Conservation (phyloP, 306 rosid genomes). For the Prunus armeniaca region DNA sequence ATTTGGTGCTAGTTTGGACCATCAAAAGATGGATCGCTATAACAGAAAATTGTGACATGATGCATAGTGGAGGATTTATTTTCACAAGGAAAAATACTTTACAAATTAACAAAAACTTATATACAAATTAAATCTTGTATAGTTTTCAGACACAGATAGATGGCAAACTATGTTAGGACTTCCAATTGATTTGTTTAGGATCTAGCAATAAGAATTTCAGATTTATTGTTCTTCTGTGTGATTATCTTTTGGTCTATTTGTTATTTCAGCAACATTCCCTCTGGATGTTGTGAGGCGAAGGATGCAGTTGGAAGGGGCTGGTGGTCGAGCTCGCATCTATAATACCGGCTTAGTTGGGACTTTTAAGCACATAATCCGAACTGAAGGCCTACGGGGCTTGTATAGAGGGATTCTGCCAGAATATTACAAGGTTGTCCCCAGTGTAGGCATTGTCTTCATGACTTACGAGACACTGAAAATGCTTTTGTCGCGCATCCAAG, state of each 20-base stretch:
- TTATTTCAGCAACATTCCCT: constrained; percentile 69
- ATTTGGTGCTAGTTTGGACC: background rate
- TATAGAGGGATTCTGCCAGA: constrained; percentile 85
- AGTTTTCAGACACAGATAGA: background rate
- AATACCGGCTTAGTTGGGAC: constrained; percentile 62
- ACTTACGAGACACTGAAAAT: constrained; percentile 66
- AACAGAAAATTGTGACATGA: background rate
- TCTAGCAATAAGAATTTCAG: background rate
- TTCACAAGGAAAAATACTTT: background rate
- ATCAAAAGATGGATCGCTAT: background rate
- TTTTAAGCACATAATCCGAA: constrained; percentile 49
- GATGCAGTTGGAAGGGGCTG: constrained; percentile 81
- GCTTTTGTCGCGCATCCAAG: constrained; percentile 33
- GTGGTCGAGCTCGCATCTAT: constrained; percentile 67
- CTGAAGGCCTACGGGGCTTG: constrained; percentile 66
- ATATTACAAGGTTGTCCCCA: constrained; percentile 85
- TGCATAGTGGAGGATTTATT: background rate
- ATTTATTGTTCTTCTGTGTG: background rate
- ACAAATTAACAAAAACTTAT: background rate
- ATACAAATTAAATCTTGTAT: background rate
- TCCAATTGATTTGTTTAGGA: background rate
- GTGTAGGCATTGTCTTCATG: constrained; percentile 88
- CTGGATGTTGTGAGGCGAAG: constrained; percentile 85
- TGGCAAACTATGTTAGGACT: background rate
- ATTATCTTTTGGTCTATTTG: constrained; percentile 16